Base-by-base conservation (phyloP, 352 stramenopile genomes). In the Pythium biforme region DNA sequence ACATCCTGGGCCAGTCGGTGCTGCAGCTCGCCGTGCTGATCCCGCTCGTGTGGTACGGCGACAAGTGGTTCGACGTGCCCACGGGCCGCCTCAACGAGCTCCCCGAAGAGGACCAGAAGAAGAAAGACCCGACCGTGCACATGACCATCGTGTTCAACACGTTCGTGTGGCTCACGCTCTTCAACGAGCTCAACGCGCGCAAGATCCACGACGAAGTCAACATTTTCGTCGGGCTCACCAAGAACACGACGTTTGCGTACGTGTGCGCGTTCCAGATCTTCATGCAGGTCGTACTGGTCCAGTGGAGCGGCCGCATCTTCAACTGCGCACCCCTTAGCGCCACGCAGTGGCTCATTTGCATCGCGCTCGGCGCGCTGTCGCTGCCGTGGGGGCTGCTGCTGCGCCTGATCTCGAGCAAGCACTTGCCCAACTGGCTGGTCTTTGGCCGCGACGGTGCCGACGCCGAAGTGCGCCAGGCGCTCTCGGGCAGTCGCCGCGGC, bases 91-190 rank as follows among this genome's bases (percentile, higher is more conserved):
- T 62, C 27, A 55, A 63, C 3, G 86, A 84, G 14, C 34, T 41
- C 26, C 26, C 62, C 41, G 31, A 80, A 3, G 34, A 41, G 9
- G 34, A 14, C 1, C 55, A 70, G 12, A 19, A 70, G 10, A 67
- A 79, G 39, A 29, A 80, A 15, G 58, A 82, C 7, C 91, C 90
- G 23, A 94, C 74, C 0, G 61, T 89, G 60, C 97, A 99, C 81
- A 98, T 97, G 78, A 98, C 95, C 1, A 80, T 99, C 58, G 69
- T 99, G 51, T 99, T 99, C 83, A 99, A 99, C 74, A 90, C 93
- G 15, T 99, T 99, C 69, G 95, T 99, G 20, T 98, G 98, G 77
- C 91, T 97, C 66, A 94, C 98, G 82, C 82, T 99, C 26, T 99
- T 90, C 59, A 94, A 94, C 52, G 82, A 94, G 66, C 59, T 94